Conservation (phyloP, 2,329 filamentous ascomycete species). For the Alternaria solani region DNA sequence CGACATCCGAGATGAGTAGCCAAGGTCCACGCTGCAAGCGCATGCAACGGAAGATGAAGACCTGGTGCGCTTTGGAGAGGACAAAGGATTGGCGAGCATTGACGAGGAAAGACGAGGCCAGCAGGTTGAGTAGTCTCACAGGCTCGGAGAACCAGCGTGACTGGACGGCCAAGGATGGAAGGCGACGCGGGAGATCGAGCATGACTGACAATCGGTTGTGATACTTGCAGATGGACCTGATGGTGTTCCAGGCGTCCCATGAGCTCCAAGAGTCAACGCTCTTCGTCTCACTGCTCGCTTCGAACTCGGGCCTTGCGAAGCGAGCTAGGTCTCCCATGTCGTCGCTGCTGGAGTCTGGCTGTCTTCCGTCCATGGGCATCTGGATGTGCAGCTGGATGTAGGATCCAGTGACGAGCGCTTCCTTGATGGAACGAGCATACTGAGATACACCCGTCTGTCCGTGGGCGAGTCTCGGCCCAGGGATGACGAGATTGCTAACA, state of each 20-base stretch:
- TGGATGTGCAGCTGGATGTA: conserved; percentile 83
- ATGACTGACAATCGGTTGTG: conserved; percentile 78
- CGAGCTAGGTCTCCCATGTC: conserved; percentile 62
- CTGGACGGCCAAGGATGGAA: conserved; percentile 65
- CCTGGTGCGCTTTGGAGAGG: conserved; percentile 65
- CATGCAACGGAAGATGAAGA: conserved; percentile 64
- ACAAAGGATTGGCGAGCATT: conserved; percentile 68
- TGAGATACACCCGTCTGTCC: conserved; percentile 68
- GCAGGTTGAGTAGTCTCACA: conserved; percentile 64
- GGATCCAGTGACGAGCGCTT: conserved; percentile 76
- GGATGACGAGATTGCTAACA: conserved; percentile 80
- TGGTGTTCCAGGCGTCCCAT: conserved; percentile 94
- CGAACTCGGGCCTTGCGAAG: conserved; percentile 51
- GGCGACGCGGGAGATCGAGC: conserved; percentile 64
- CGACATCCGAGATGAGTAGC: conserved; percentile 67
- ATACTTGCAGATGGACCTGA: conserved; percentile 87
- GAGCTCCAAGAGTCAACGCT: conserved; percentile 74
- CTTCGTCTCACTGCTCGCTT: conserved; percentile 47
- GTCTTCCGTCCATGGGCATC: conserved; percentile 82
- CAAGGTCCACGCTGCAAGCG: conserved; percentile 66
- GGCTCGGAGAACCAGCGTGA: conserved; percentile 71
- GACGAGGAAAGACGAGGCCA: conserved; percentile 62
- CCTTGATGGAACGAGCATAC: conserved; percentile 84
- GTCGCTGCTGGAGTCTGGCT: conserved; percentile 65
- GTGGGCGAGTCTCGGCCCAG: conserved; percentile 74